These are phyloP conservation scores for Prototheca wickerhamii DNA, from an alignment of 163 green algal species.

Conservation along the genomic window DNA sequence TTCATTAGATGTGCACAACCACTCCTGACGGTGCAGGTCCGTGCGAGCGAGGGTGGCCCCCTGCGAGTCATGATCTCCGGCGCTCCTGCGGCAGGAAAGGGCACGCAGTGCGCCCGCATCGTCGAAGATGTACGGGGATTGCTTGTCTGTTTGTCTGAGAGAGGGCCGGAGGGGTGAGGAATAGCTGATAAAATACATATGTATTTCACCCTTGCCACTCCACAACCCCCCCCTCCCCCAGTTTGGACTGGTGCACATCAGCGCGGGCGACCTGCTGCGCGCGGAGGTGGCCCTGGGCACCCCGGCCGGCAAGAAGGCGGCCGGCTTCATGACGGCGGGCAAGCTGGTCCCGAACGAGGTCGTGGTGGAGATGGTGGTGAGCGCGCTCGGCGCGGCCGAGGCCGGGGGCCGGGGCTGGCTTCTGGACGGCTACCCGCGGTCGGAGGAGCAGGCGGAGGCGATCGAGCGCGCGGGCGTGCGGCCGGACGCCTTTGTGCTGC, in stretches of 20 bases:
- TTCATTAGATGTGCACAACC: no score
- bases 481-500: slow-evolving; percentile 92
- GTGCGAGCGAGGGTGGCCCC: slow-evolving; percentile 1
- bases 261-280: slow-evolving; percentile 90
- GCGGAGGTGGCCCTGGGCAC: slow-evolving; percentile 87
- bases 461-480: slow-evolving; percentile 84
- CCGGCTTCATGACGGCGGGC: slow-evolving; percentile 89
- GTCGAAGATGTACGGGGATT: slow-evolving; percentile 42
- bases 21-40: no score
- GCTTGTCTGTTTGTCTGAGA: slow-evolving; percentile 15
- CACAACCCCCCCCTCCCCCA: slow-evolving; percentile 28
- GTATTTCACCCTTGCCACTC: background rate
- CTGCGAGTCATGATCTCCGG: slow-evolving; percentile 91
- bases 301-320: slow-evolving; percentile 68
- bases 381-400: slow-evolving; percentile 47
- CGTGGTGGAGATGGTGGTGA: slow-evolving; percentile 75
- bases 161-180: no score
- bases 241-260: slow-evolving; percentile 95
- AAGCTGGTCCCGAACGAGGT: slow-evolving; percentile 89
- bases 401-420: slow-evolving; percentile 78
- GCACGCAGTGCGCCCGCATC: slow-evolving; percentile 95
- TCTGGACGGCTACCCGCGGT: slow-evolving; percentile 95
- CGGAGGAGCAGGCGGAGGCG: slow-evolving; percentile 81
- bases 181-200: background rate
- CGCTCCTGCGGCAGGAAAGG: slow-evolving; percentile 93